Base-by-base conservation (phyloP, 352 stramenopile species). In the Globisporangium rhizosaccharum region DNA sequence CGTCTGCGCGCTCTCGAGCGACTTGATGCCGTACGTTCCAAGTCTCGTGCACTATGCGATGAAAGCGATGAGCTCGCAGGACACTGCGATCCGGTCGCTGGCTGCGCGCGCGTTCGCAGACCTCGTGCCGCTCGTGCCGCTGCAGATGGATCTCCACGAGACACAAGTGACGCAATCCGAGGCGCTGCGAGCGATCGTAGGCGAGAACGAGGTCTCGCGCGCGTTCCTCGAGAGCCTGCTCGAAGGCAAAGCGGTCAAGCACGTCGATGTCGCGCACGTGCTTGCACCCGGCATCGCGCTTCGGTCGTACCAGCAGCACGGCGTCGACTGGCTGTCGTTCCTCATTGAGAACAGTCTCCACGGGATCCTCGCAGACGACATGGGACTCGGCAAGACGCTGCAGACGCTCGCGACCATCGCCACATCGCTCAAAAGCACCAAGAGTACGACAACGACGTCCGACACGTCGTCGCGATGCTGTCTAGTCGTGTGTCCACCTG, bases 371-470 rank as follows among this genome's bases (percentile, higher is more conserved):
- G 84, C 85, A 37, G 87, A 96, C 64, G 87, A 96, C 56, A 96
- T 96, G 90, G 90, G 90, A 2, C 75, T 97, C 23, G 90, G 90
- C 2, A 99, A 99, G 70, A 99, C 96, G 17, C 62, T 99, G 15
- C 94, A 99, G 69, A 81, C 94, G 39, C 82, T 99, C n/a, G 66
- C 92, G 33, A 78, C 79, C 12, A 85, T 98, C 26, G 94, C 83
- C 3, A 70, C 93, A 2, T 56, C 45, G 44, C 44, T 49, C 44
- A 12, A 15, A 2, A 18, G 9, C 1, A 33, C 0, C 28, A 33
- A 33, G 28, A 33, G 28, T 33, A 18, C 44, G 11, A 12, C 44
- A 28, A 49, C n/a, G 8, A 8, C 17, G 44, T 66, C 88, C 23
- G 47, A 7, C 3, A 36, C 2, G 57, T 45, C 18, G 28, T 0